phyloP scores from a whole-genome alignment of 2,329 filamentous ascomycete species.

The Apiospora arundinis region DNA sequence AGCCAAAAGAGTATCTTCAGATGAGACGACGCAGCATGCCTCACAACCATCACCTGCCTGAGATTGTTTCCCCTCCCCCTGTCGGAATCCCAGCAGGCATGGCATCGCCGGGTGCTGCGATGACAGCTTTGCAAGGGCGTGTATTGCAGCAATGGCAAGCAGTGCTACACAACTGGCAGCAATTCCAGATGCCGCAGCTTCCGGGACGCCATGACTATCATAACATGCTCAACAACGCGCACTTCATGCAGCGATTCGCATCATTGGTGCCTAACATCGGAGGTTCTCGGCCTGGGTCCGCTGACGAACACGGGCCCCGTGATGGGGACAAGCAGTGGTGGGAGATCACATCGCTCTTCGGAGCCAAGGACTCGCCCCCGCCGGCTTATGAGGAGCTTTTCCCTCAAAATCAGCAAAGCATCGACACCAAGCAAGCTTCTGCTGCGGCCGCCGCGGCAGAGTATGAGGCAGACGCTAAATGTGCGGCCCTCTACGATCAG shows the following conservation, averaged over 20 bases:
- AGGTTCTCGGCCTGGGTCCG: constrained; percentile 55
- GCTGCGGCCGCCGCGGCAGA: constrained; percentile 64
- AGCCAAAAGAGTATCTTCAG: constrained; percentile 47
- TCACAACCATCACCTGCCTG: constrained; percentile 31
- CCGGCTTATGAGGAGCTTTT: constrained; percentile 84
- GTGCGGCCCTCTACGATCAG: constrained; percentile 58
- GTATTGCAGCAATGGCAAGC: constrained; percentile 79
- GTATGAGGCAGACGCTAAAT: constrained; percentile 64
- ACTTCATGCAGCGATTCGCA: constrained; percentile 74
- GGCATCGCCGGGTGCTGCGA: constrained; percentile 65
- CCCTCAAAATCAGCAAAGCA: constrained; percentile 57
- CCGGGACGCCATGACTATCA: constrained; percentile 76
- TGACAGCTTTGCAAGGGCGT: constrained; percentile 76
- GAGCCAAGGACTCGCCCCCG: constrained; percentile 59
- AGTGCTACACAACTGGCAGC: constrained; percentile 70
- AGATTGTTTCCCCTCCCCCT: constrained; percentile 31
- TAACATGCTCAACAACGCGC: constrained; percentile 62
- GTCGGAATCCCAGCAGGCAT: constrained; percentile 45
- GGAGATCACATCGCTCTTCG: constrained; percentile 65
- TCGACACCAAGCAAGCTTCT: constrained; percentile 64
- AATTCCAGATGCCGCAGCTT: constrained; percentile 63
- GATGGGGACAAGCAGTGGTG: constrained; percentile 68
- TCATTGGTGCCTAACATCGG: constrained; percentile 73
- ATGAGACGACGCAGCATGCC: constrained; percentile 44
- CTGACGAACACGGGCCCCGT: constrained; percentile 48